These are phyloP conservation scores for Cyberlindnera suaveolens DNA, from an alignment of 805 yeast genomes.

Conservation along the genomic window DNA sequence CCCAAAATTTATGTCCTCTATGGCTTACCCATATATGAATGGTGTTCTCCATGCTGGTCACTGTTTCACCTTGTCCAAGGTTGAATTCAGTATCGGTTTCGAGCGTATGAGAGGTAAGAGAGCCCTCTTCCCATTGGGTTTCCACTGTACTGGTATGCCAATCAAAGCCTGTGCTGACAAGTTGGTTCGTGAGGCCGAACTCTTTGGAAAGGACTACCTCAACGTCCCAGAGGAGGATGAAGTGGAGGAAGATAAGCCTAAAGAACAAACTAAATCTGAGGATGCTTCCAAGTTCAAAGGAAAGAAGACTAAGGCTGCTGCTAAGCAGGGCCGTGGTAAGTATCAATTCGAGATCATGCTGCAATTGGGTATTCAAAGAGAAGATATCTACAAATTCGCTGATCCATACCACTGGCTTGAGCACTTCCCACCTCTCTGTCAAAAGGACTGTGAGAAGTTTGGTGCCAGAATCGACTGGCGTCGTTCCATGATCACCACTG, in stretches of 20 bases:
- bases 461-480: slow-evolving; percentile 99
- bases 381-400: slow-evolving; percentile 82
- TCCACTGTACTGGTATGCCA: slow-evolving; percentile 99
- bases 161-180: slow-evolving; percentile 94
- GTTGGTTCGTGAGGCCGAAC: slow-evolving; percentile 84
- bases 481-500: slow-evolving; percentile 92
- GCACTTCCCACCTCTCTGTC: slow-evolving; percentile 86
- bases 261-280: slow-evolving; percentile 31
- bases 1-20: slow-evolving; percentile 86
- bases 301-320: slow-evolving; percentile 88
- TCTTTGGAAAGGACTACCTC: slow-evolving; percentile 77
- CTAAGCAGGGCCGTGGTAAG: slow-evolving; percentile 90
- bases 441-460: slow-evolving; percentile 67
- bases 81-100: slow-evolving; percentile 86
- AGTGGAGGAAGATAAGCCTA: slow-evolving; percentile 37
- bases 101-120: slow-evolving; percentile 92
- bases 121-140: slow-evolving; percentile 92
- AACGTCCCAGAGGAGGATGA: slow-evolving; percentile 60
- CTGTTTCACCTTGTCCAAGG: slow-evolving; percentile 89
- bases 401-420: slow-evolving; percentile 88
- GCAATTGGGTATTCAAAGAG: slow-evolving; percentile 81
- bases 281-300: slow-evolving; percentile 89
- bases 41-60: slow-evolving; percentile 98
- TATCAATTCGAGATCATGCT: slow-evolving; percentile 95
- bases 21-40: slow-evolving; percentile 97